These are phyloP conservation scores for Clonostachys sp. DNA, from an alignment of 2,329 filamentous ascomycete genomes.

Conservation along the genomic window DNA sequence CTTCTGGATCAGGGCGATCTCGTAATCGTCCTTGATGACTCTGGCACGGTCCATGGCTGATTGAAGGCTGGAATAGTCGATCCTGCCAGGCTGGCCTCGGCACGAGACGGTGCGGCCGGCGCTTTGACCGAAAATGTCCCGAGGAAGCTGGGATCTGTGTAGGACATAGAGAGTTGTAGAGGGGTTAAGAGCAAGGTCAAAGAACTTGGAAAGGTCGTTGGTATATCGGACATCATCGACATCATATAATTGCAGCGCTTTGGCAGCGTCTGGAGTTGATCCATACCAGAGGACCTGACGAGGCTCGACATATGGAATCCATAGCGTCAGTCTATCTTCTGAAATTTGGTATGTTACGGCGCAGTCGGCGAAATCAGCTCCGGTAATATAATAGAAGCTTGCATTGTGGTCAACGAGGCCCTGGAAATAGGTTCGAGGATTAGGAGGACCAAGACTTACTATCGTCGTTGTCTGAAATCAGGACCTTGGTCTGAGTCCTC, in stretches of 20 bases:
- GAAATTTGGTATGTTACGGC: conserved; percentile 52
- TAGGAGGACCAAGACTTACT: conserved; percentile 34
- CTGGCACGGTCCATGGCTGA: conserved; percentile 76
- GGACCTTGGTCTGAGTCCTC: conserved; percentile 56
- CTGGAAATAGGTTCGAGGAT: no score
- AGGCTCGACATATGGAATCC: conserved; percentile 66
- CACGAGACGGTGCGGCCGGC: conserved; percentile 11
- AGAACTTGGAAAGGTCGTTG: conserved; percentile 42
- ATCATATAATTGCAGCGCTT: conserved; percentile 59
- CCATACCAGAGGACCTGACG: conserved; percentile 61
- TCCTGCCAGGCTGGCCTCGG: conserved; percentile 16
- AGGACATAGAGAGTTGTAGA: conserved; percentile 39
- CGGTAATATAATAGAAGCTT: conserved; percentile 56
- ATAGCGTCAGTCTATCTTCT: conserved; percentile 62
- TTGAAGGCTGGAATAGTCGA: conserved; percentile 51
- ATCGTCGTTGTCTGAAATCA: conserved; percentile 52
- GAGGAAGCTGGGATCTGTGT: conserved; percentile 37
- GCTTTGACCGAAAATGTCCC: not conserved
- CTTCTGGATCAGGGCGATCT: conserved; percentile 74
- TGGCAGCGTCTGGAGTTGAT: conserved; percentile 51
- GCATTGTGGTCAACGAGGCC: not conserved
- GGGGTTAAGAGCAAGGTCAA: conserved; percentile 27
- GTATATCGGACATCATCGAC: conserved; percentile 67
- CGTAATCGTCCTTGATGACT: conserved; percentile 80
- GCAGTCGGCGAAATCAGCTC: conserved; percentile 49